Base-by-base conservation (phyloP, 345 rosid genomes). In the Citrus trifoliata region DNA sequence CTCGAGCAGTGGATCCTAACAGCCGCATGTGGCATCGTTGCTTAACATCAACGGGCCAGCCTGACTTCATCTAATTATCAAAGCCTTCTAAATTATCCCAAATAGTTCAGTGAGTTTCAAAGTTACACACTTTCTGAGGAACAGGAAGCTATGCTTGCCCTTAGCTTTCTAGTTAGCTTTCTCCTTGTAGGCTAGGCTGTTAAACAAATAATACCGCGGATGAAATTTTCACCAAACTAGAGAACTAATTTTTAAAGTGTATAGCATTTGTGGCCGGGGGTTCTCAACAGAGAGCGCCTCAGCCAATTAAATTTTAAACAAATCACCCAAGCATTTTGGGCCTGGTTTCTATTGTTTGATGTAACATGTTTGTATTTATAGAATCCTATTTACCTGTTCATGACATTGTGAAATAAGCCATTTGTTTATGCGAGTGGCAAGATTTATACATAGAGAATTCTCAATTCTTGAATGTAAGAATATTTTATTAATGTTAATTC, bases 11-110 rank as follows among this genome's bases (percentile, higher is more conserved):
- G 9, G 99, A 97, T 77, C 98, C 98, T 3, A 94, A 94, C 80
- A 94, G 98, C 82, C 88, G 98, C 63, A 97, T 94, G 98, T 97
- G 98, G 98, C 98, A 93, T 85, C 98, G 98, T 75, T 97, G 99
- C 92, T 88, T 97, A 83, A 92, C 98, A 7, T 97, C 98, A 19
- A 97, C 98, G 0, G 98, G 99, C 71, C 99, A 97, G 76, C 99
- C 99, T 0, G 99, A 94, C 84, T 97, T 97, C 63, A 12, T 89
- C 75, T 88, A 74, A 85, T 64, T 71, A 48, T 38, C 2, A 1
- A 78, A 24, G 12, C 25, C 48, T n/a, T 85, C 85, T 86, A 78
- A 83, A 77, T 76, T 28, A 51, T 61, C 51, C 71, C 32, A 25
- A 21, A 63, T 27, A 35, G 58, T 21, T 30, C 4, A 21, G 14